Percentiles rank a stretch among this genome's conserved stretches.
phyloP scores from a whole-genome alignment of 2,329 filamentous ascomycete genomes.

The Mycogone perniciosa region DNA sequence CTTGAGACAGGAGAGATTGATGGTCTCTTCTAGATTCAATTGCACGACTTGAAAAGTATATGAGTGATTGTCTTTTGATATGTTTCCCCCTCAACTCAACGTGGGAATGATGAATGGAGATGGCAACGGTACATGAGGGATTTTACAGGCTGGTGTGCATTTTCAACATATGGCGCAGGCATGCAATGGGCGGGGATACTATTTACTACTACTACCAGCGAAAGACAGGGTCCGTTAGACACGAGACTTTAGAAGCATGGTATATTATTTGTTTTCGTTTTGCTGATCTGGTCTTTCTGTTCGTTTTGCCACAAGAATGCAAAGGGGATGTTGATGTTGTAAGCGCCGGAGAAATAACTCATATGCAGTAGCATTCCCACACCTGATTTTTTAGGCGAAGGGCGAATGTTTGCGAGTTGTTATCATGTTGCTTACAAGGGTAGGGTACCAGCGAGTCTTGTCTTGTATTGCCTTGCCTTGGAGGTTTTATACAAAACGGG shows the following conservation, averaged over 20 bases:
- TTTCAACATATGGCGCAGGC: slow-evolving; percentile 15
- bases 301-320: too few relatives aligned
- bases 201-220: too few relatives aligned
- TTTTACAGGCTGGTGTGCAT: slow-evolving; percentile 9
- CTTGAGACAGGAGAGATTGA: slow-evolving; percentile 78
- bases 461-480: too few relatives aligned
- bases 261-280: background rate
- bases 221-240: background rate
- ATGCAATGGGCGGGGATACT: background rate
- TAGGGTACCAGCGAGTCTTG: too few relatives aligned
- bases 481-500: too few relatives aligned
- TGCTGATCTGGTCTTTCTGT: too few relatives aligned
- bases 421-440: too few relatives aligned
- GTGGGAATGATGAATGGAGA: slow-evolving; percentile 8
- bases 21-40: slow-evolving; percentile 67
- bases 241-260: slow-evolving; percentile 5
- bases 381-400: too few relatives aligned
- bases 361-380: too few relatives aligned
- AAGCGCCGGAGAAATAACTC: too few relatives aligned
- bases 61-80: background rate
- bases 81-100: slow-evolving; percentile 12
- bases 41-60: background rate
- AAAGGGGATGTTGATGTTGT: too few relatives aligned
- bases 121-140: background rate
- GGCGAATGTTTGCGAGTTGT: too few relatives aligned